Evolutionary conservation across 1,284 basidiomycete genomes (phyloP).

Genomic region (Ceratobasidium sp.): DNA sequence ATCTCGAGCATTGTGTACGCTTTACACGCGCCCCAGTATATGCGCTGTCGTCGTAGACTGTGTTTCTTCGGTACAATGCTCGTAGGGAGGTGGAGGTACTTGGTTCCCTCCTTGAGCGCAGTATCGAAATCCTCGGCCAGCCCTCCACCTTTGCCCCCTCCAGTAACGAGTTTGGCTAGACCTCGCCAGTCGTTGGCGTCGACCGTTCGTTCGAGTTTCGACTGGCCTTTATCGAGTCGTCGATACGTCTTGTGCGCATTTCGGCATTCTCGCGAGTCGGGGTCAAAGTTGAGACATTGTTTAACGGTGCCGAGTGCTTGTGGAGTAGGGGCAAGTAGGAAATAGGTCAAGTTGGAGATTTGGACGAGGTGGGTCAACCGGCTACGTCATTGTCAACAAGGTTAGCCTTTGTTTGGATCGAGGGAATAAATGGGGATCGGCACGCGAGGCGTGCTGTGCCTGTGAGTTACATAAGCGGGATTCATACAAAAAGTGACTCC

Average conservation of each 20-base stretch:
- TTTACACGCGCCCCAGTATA: conserved; percentile 77
- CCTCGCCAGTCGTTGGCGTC: conserved; percentile 73
- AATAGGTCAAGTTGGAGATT: conserved; percentile 82
- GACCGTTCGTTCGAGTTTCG: conserved; percentile 74
- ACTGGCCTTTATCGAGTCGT: conserved; percentile 77
- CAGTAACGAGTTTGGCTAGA: conserved; percentile 68
- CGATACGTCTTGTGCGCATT: conserved; percentile 79
- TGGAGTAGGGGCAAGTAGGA: conserved; percentile 70
- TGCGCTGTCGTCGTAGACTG: conserved; percentile 58
- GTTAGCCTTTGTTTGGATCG: neutral
- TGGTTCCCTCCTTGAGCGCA: conserved; percentile 62
- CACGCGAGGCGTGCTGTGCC: conserved; percentile 84
- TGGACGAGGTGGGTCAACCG: conserved; percentile 79
- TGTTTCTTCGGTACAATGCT: conserved; percentile 57
- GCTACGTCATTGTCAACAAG: conserved; percentile 50
- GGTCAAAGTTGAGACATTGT: conserved; percentile 91
- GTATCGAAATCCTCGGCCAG: conserved; percentile 71
- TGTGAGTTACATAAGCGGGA: neutral
- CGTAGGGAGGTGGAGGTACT: conserved; percentile 48
- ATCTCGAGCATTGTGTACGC: conserved; percentile 72
- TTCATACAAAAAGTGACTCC: conserved; percentile 15
- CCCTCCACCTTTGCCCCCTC: conserved; percentile 54
- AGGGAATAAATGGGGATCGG: conserved; percentile 48
- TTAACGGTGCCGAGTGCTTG: conserved; percentile 77
- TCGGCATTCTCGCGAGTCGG: conserved; percentile 88